A percentile compares a stretch with the other conserved stretches of the same genome.
phyloP scores from a whole-genome alignment of 2,329 filamentous ascomycete species.

The Clarireedia sp. region DNA sequence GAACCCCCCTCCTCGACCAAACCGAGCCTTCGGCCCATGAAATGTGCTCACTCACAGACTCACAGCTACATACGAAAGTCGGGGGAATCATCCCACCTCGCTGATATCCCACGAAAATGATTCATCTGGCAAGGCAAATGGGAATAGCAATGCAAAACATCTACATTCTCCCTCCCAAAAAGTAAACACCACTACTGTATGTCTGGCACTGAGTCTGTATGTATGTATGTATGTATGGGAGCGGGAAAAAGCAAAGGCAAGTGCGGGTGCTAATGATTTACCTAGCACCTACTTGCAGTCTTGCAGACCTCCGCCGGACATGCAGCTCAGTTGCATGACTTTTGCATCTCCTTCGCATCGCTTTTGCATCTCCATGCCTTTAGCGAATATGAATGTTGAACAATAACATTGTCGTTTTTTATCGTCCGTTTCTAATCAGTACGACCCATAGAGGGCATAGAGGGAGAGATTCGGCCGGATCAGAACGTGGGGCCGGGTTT shows the following conservation, averaged over 20 bases:
- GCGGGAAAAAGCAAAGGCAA: conserved; percentile 24
- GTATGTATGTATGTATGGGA: background rate
- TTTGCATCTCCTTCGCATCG: conserved; percentile 1
- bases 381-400: background rate
- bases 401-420: too few species aligned
- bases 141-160: too few species aligned
- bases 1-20: too few species aligned
- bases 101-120: background rate
- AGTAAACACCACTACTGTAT: background rate
- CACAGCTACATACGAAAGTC: too few species aligned
- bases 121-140: background rate
- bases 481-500: background rate
- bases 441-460: too few species aligned
- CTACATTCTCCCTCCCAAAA: background rate
- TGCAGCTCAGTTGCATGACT: background rate
- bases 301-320: too few species aligned
- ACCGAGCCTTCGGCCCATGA: too few species aligned
- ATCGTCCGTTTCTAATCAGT: too few species aligned
- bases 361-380: background rate
- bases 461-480: background rate
- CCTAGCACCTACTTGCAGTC: background rate
- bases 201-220: background rate
- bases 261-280: conserved; percentile 24
- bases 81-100: background rate
- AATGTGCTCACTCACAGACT: too few species aligned